Evolutionary conservation across 2,329 filamentous ascomycete genomes (phyloP).

Genomic region (Thyridium curvatum): DNA sequence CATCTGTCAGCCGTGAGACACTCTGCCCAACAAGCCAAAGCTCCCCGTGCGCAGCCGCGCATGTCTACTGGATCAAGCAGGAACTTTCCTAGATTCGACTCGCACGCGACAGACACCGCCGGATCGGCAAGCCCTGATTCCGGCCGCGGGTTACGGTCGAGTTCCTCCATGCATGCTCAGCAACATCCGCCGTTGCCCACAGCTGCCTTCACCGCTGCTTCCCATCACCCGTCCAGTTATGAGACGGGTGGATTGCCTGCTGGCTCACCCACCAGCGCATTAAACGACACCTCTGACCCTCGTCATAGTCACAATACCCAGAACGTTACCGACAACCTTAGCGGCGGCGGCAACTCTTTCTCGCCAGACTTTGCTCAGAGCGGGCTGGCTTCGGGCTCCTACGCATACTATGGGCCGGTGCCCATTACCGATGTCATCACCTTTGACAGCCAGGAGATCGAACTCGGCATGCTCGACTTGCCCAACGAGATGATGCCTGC

Average conservation of each 20-base stretch:
- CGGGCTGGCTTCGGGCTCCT: conserved; percentile 16
- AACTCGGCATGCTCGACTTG: conserved; percentile 59
- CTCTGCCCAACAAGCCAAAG: conserved; percentile 23
- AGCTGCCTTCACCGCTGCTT: conserved; percentile 28
- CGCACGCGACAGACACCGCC: conserved; percentile 19
- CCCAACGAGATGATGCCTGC: conserved; percentile 60
- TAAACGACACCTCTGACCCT: conserved; percentile 23
- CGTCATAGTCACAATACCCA: conserved; percentile 3
- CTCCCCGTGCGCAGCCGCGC: conserved; percentile 6
- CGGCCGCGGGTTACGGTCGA: too few relatives aligned
- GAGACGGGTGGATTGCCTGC: conserved; percentile 31
- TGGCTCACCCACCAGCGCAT: conserved; percentile 33
- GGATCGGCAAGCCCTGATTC: too few relatives aligned
- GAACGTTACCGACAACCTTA: not conserved
- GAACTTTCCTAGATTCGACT: conserved; percentile 10
- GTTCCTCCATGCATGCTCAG: not conserved
- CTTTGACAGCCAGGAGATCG: conserved; percentile 72
- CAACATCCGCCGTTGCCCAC: conserved; percentile 12
- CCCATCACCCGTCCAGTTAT: conserved; percentile 34
- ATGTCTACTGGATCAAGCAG: not conserved
- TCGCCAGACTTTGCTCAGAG: conserved; percentile 18
- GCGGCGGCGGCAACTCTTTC: conserved; percentile 9
- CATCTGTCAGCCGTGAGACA: conserved; percentile 41
- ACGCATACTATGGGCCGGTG: conserved; percentile 22
- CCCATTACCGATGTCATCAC: conserved; percentile 48